Evolutionary conservation across 1,139 yeast species (phyloP).

Genomic region (Dujonia santamariae): DNA sequence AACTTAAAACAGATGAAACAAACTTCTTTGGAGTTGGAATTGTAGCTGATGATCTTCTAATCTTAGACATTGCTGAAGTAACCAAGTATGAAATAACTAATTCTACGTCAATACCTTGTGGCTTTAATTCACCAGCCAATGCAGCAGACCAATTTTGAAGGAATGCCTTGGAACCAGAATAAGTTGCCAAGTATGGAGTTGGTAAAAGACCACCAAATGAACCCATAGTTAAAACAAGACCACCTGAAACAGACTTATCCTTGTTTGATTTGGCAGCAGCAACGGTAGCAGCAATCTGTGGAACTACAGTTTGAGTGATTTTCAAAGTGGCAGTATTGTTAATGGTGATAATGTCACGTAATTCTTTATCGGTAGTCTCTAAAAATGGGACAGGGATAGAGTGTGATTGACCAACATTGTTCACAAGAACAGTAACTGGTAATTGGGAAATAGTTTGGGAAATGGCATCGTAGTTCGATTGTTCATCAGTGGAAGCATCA

Average conservation of each 20-base stretch:
- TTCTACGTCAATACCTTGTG: conserved; percentile 77
- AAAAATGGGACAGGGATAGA: conserved; percentile 91
- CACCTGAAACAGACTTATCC: conserved; percentile 48
- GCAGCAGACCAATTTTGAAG: conserved; percentile 91
- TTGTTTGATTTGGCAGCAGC: conserved; percentile 16
- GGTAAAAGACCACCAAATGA: conserved; percentile 95
- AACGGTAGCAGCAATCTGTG: conserved; percentile 58
- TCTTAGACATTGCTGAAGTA: conserved; percentile 93
- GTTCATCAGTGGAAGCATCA: conserved; percentile 65
- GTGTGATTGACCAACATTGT: conserved; percentile 94
- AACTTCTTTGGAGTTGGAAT: conserved; percentile 84
- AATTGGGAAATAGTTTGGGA: conserved; percentile 46
- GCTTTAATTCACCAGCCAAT: conserved; percentile 77
- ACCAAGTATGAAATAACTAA: conserved; percentile 86
- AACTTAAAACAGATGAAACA: conserved; percentile 63
- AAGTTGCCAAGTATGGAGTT: conserved; percentile 87
- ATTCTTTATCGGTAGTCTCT: conserved; percentile 72
- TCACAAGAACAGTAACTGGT: conserved; percentile 72
- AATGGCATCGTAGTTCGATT: conserved; percentile 53
- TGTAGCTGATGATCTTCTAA: conserved; percentile 66
- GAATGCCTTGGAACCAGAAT: conserved; percentile 95
- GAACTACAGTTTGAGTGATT: conserved; percentile 75
- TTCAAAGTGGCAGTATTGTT: conserved; percentile 83
- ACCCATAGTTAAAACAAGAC: conserved; percentile 90
- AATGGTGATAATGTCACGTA: conserved; percentile 76